phyloP scores from a whole-genome alignment of 176 grass and related monocot genomes.

The Bothriochloa decipiens region DNA sequence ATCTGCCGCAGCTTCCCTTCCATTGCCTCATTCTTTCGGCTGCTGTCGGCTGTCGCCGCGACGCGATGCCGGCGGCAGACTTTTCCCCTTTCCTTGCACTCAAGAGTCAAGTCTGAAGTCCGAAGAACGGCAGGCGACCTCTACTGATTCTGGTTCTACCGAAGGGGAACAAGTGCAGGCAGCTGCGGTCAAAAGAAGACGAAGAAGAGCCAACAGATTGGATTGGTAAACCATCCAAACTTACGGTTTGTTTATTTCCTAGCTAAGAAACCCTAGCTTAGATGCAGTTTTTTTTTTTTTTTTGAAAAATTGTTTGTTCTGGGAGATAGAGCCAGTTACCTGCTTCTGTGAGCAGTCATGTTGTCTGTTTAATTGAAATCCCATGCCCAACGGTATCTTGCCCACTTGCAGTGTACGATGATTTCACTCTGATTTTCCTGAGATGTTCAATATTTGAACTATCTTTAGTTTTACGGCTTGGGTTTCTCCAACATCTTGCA shows the following conservation, averaged over 20 bases:
- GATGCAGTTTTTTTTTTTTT: neutral
- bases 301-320: neutral
- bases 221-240: neutral
- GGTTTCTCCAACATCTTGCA: too few species aligned
- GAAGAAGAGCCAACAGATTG: neutral
- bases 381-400: too few species aligned
- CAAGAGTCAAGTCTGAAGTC: neutral
- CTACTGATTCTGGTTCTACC: neutral
- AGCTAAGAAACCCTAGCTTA: neutral
- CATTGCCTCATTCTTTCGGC: neutral
- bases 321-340: neutral
- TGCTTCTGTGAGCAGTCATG: neutral
- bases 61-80: neutral
- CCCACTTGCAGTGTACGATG: too few species aligned
- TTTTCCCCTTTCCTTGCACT: neutral
- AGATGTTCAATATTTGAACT: neutral
- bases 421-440: too few species aligned
- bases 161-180: neutral
- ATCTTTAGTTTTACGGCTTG: neutral
- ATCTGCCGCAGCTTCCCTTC: neutral
- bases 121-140: neutral
- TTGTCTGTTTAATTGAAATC: neutral
- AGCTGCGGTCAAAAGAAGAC: neutral
- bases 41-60: neutral
- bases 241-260: too few species aligned